Evolutionary conservation across 1,284 basidiomycete species (phyloP).

Genomic region (Fomitopsis pinicola): DNA sequence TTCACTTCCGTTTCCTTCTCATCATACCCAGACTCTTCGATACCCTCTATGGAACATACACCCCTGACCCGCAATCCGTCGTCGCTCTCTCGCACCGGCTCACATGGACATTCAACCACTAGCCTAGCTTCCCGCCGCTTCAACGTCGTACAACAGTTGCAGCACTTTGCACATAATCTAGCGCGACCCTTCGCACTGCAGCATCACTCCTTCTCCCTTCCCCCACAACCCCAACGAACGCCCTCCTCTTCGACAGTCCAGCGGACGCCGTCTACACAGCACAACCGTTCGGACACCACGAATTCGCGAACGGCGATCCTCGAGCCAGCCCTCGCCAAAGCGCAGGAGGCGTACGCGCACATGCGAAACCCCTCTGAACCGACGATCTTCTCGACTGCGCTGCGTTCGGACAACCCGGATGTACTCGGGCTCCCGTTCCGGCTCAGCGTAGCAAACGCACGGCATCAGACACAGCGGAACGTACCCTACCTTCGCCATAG

Average conservation of each 20-base stretch:
- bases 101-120: constrained; percentile 22
- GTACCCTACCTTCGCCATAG: constrained; percentile 89
- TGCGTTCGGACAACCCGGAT: constrained; percentile 43
- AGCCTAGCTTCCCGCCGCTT: constrained; percentile 27
- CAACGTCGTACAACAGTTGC: constrained; percentile 29
- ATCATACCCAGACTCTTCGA: constrained; percentile 26
- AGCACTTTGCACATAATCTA: constrained; percentile 33
- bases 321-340: constrained; percentile 23
- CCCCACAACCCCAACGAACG: constrained; percentile 2
- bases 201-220: constrained; percentile 18
- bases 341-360: constrained; percentile 21
- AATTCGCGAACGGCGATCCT: constrained; percentile 29
- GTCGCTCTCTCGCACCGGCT: neutral
- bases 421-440: constrained; percentile 61
- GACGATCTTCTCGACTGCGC: constrained; percentile 44
- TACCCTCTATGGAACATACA: constrained; percentile 23
- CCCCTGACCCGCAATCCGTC: constrained; percentile 24
- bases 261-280: constrained; percentile 6
- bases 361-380: constrained; percentile 32
- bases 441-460: constrained; percentile 52
- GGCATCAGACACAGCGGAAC: constrained; percentile 53
- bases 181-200: constrained; percentile 41
- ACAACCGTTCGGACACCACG: constrained; percentile 26
- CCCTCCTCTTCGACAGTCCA: constrained; percentile 6
- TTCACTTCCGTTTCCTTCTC: constrained; percentile 42